Base-by-base conservation (phyloP, 2,329 filamentous ascomycete genomes). In the Zarea fungicola region DNA sequence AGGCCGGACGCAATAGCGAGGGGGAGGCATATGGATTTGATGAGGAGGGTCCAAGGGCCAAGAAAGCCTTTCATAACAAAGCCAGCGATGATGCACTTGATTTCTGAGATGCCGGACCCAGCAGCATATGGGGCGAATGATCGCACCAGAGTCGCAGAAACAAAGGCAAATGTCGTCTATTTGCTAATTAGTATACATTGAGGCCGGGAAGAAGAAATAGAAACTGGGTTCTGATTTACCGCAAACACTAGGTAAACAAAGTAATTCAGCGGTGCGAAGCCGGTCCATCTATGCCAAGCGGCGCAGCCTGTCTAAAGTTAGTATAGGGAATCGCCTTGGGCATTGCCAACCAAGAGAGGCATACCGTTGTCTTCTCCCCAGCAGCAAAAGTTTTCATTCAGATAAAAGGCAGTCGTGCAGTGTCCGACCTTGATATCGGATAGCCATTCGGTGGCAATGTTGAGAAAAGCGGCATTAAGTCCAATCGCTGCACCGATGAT, bases 11-110 rank as follows among this genome's bases (percentile, higher is more conserved):
- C 91, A 64, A 99, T 99, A 36, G 92, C 88, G 37, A 99, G 74
- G 1, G 93, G 93, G 41, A 99, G 73, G 21, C 87, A 88, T 48
- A 97, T 81, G 0, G 90, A 95, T 70, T 99, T 99, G 71, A 99
- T 97, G 52, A 93, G 67, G 26, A 99, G 74, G 5, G 93, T 97
- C 80, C 89, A 90, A 59, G 85, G 85, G 18, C 92, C 90, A 14
- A 99, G 77, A 62, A 99, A 99, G 0, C 91, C 93, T 68, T 97
- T 96, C 93, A 99, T 99, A 42, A 97, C 89, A 64, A 99, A 99
- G 3, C 93, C 93, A 5, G 92, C 93, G 62, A 99, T 96, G 63
- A 99, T 97, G 68, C 90, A 96, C 69, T 99, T 99, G 76, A 99
- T 99, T 71, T 99, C 93, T 11, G 90, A 96, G 51, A 99, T 99